Base-by-base conservation (phyloP, 257 asterid genomes). In the Scutellaria galericulata region DNA sequence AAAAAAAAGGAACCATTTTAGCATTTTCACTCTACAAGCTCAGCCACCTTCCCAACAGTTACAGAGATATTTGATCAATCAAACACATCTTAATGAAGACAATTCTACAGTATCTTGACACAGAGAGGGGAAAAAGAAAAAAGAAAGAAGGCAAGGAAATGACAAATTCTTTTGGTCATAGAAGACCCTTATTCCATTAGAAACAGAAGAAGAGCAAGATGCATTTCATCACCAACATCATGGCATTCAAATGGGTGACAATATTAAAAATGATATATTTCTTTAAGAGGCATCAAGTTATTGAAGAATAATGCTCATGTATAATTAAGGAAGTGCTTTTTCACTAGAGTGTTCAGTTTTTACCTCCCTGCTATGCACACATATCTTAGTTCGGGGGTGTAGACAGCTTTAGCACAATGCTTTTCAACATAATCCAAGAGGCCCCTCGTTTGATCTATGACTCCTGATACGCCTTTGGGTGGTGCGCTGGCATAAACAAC, bases 341-440 rank as follows among this genome's bases (percentile, higher is more conserved):
- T 15, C 10, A 42, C 41, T 63, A 44, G 9, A 13, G 52, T 35
- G 71, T 44, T 64, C 35, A 66, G 50, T 57, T 76, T 85, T 76
- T 85, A 93, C 98, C 98, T 93, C 78, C 98, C 98, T 59, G 96
- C 96, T 24, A 93, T 64, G 79, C 97, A 93, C 51, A 91, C 98
- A 55, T 89, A 91, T 93, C 91, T 91, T 51, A 93, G 84, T 79
- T 89, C 82, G 20, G 92, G 91, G 50, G 91, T 80, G 82, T 91
- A 86, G 58, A 91, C 95, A 70, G 98, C 94, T 82, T 88, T 86
- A 61, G 92, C 79, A 69, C 98, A 93, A 75, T 88, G 57, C 70
- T 88, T 82, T 78, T 91, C 91, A 37, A 91, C 97, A 61, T 91
- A 91, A 80, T 89, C 84, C 83, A 93, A 75, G 81, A 93, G 96